A percentile compares a stretch with the other conserved stretches of the same genome.
These are phyloP conservation scores for Tylopilus subfusipes DNA, from an alignment of 768 basidiomycete genomes.

Conservation along the genomic window DNA sequence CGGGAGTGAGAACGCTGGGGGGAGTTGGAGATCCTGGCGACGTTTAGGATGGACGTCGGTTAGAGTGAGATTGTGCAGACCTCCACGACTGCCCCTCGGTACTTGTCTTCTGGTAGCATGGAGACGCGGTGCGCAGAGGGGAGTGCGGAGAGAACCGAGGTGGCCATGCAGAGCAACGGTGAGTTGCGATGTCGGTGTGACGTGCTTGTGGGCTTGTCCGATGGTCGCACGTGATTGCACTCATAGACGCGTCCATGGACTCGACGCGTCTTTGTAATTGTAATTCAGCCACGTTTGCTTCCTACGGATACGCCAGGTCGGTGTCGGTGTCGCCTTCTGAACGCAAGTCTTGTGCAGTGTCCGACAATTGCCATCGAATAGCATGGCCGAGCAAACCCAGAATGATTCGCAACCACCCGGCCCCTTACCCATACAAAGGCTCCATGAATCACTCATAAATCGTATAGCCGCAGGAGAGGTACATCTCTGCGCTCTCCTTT, in stretches of 20 bases:
- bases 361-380: too few species aligned
- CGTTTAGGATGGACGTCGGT: neutral
- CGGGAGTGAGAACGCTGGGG: conserved; percentile 84
- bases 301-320: too few species aligned
- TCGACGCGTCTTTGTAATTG: neutral
- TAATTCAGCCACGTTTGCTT: neutral
- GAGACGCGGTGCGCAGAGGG: neutral
- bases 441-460: conserved; percentile 84
- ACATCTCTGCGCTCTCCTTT: neutral
- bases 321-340: too few species aligned
- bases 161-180: neutral
- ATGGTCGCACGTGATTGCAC: neutral
- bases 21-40: conserved; percentile 61
- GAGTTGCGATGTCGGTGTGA: neutral
- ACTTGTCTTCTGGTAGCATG: conserved; percentile 46
- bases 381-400: conserved; percentile 12
- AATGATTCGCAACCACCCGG: conserved; percentile 30
- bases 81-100: conserved; percentile 89
- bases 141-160: neutral
- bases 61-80: conserved; percentile 34
- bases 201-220: too few species aligned
- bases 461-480: conserved; percentile 84
- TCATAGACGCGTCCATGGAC: neutral
- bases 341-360: too few species aligned
- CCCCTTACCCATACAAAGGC: conserved; percentile 66